phyloP scores from a whole-genome alignment of 2,329 filamentous ascomycete genomes.

The Penicillium sclerotigenum region DNA sequence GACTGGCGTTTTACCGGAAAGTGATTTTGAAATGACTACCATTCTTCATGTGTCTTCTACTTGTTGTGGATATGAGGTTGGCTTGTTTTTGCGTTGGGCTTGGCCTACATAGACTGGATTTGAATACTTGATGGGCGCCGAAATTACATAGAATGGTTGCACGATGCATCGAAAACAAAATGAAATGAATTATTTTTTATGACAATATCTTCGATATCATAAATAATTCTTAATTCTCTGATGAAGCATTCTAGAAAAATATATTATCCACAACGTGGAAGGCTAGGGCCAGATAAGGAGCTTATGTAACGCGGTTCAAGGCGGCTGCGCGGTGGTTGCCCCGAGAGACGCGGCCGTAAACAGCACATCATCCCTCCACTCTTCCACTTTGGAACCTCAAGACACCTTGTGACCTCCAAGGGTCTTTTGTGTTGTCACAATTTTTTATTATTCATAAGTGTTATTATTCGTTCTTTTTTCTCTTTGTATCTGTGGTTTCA shows the following conservation, averaged over 20 bases:
- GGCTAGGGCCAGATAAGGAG: background rate
- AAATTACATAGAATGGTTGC: constrained; percentile 11
- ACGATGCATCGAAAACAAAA: constrained; percentile 1
- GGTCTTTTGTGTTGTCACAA: constrained; percentile 15
- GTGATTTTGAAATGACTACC: background rate
- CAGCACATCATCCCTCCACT: constrained; percentile 20
- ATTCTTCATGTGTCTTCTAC: constrained; percentile 11
- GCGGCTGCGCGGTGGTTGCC: constrained; percentile 17
- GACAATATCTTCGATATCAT: background rate
- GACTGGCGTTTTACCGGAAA: constrained; percentile 5
- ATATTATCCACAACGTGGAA: background rate
- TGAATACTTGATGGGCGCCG: constrained; percentile 6
- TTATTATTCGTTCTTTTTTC: constrained; percentile 11
- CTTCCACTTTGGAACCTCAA: constrained; percentile 7
- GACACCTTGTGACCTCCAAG: constrained; percentile 20
- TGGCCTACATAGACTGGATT: constrained; percentile 17
- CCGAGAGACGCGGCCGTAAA: constrained; percentile 26
- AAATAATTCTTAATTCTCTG: background rate
- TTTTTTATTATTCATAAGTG: background rate
- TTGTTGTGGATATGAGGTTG: constrained; percentile 10
- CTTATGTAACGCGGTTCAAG: constrained; percentile 15
- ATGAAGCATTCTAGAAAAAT: background rate
- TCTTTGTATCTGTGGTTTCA: constrained; percentile 10
- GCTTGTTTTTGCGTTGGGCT: constrained; percentile 5
- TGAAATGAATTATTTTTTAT: background rate